Conservation (phyloP, 306 rosid genomes). For the Rubus idaeus region DNA sequence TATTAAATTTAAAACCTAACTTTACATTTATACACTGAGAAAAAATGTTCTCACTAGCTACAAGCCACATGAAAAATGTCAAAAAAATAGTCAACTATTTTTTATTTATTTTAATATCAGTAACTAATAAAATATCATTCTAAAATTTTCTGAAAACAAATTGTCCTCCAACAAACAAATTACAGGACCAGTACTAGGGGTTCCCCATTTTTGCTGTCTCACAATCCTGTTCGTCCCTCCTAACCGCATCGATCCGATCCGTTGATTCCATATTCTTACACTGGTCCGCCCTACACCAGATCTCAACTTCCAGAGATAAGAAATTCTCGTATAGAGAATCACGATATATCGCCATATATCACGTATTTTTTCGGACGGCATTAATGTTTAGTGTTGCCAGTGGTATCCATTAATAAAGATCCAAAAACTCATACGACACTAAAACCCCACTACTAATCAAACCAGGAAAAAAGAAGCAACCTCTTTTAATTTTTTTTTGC, state of each 20-base stretch:
- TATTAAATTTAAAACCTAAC: no score
- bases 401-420: not conserved
- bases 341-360: not conserved
- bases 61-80: no score
- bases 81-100: no score
- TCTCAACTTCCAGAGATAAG: not conserved
- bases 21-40: no score
- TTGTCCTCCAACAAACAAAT: no score
- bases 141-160: no score
- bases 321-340: not conserved
- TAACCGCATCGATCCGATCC: not conserved
- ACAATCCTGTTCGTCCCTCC: not conserved
- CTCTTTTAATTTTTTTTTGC: not conserved
- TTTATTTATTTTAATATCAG: no score
- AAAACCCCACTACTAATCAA: conserved; percentile 18
- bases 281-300: not conserved
- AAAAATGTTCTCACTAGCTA: no score
- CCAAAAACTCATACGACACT: conserved; percentile 17
- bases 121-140: no score
- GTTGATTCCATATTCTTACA: not conserved
- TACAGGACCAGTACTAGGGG: no score
- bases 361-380: no score
- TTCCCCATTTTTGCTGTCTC: no score
- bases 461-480: not conserved
- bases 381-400: not conserved